Evolutionary conservation across 176 grass and related monocot species (phyloP), one percentile per base, ranked within the genome.

Genomic region (Triticum timopheevii): DNA sequence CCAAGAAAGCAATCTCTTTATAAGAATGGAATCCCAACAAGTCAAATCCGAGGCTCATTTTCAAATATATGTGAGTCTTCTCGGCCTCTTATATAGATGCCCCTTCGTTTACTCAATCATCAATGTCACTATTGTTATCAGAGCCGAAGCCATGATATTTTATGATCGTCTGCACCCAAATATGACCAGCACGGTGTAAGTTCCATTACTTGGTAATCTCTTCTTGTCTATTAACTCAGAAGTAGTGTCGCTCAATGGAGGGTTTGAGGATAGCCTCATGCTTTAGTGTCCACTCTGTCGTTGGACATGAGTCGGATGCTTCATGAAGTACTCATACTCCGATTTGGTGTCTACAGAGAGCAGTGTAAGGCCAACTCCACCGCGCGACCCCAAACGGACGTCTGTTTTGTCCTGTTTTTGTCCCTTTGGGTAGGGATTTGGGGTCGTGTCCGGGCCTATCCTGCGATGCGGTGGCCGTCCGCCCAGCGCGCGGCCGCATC

Each of bases 1-100:
- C 47, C 7, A 71, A 24, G 13, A 82, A 82, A 59, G 3, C 4
- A 39, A 82, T 71, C 45, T 82, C 66, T 54, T 82, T 82, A 20
- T 34, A 10, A 58, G 66, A 50, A 71, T 82, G 31, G 47, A 25
- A 70, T 58, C 80, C 65, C n/a, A 80, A 13, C 13, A 83, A 72
- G 8, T 61, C 22, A 2, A 59, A 36, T 22, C 7, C 4, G 0
- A 0, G 1, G n/a, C 50, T 12, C 8, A 12, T 61, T 10, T 28
- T 3, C 0, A 4, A 8, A 11, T 0, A 12, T 15, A 6, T 4
- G 22, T 2, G 6, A 39, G 2, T 1, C 36, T 24, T 9, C 11
- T 62, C 15, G 49, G 49, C 1, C 49, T 69, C 33, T 12, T 0
- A 1, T 40, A 39, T n/a, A 11, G 68, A 71, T 0, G 8, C n/a